Evolutionary conservation across 2,329 filamentous ascomycete species (phyloP).

Genomic region (Rutstroemia sydowiana): DNA sequence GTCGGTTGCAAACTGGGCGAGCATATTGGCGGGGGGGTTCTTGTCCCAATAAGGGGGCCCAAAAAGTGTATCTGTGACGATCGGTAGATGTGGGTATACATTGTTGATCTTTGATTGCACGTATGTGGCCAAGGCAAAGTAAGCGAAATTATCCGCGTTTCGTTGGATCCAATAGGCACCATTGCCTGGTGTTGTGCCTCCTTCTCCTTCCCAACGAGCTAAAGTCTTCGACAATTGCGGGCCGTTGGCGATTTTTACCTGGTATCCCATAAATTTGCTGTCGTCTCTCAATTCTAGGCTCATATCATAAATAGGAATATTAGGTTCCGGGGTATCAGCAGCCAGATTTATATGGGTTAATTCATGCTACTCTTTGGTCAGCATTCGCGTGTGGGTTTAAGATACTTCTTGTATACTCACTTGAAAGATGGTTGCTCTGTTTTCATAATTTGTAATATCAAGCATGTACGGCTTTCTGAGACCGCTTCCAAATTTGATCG

Average conservation of each 20-base stretch:
- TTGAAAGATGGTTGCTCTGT: neutral
- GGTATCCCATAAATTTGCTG: too few relatives aligned
- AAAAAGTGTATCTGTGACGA: neutral
- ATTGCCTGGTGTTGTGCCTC: neutral
- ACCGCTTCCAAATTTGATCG: neutral
- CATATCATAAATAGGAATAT: neutral
- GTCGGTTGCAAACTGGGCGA: neutral
- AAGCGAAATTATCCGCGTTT: neutral
- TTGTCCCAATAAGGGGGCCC: neutral
- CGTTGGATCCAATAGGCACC: neutral
- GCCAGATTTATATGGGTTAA: neutral
- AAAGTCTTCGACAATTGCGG: neutral
- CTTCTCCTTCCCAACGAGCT: neutral
- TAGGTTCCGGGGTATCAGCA: neutral
- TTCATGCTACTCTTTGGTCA: neutral
- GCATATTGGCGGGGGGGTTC: too few relatives aligned
- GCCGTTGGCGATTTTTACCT: neutral
- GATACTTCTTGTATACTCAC: neutral
- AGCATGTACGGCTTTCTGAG: neutral
- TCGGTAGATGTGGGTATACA: neutral
- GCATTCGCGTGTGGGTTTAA: neutral
- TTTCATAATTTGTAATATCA: neutral
- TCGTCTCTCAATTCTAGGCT: too few relatives aligned
- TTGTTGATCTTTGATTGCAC: neutral
- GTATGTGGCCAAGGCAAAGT: neutral